These are phyloP conservation scores for Coniochaeta ligniaria DNA, from an alignment of 2,329 filamentous ascomycete species.

Conservation along the genomic window DNA sequence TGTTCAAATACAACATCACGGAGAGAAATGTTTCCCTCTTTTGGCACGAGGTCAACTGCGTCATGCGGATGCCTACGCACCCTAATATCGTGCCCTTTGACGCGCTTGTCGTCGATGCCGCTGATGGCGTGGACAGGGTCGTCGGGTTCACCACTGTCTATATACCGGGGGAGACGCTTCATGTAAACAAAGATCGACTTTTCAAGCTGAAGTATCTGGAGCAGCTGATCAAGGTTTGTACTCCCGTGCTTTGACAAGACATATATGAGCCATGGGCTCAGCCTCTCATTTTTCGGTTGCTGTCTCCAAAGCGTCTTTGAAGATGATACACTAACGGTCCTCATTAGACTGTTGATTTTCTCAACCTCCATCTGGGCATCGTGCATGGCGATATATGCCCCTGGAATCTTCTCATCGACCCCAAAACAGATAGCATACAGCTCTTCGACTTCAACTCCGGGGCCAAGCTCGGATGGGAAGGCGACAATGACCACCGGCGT, in stretches of 20 bases:
- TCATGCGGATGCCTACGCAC: conserved; percentile 25
- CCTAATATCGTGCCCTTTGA: conserved; percentile 29
- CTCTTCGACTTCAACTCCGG: conserved; percentile 11
- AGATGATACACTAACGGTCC: not conserved
- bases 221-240: conserved; percentile 1
- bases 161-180: conserved; percentile 22
- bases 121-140: conserved; percentile 16
- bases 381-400: conserved; percentile 9
- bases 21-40: conserved; percentile 8
- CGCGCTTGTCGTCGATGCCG: conserved; percentile 23
- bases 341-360: conserved; percentile 6
- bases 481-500: conserved; percentile 1
- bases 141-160: conserved; percentile 27
- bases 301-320: conserved; percentile 13
- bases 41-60: conserved; percentile 28
- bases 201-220: conserved; percentile 2
- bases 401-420: conserved; percentile 10
- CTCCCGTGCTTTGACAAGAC: conserved; percentile 53
- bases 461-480: conserved; percentile 10
- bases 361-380: conserved; percentile 9
- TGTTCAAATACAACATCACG: conserved; percentile 28
- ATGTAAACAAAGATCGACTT: not conserved
- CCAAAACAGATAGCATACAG: conserved; percentile 6
- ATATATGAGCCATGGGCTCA: conserved; percentile 20
- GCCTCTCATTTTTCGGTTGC: conserved; percentile 25